Evolutionary conservation across 768 basidiomycete genomes (phyloP).

Genomic region (Lanmaoa rubissima): DNA sequence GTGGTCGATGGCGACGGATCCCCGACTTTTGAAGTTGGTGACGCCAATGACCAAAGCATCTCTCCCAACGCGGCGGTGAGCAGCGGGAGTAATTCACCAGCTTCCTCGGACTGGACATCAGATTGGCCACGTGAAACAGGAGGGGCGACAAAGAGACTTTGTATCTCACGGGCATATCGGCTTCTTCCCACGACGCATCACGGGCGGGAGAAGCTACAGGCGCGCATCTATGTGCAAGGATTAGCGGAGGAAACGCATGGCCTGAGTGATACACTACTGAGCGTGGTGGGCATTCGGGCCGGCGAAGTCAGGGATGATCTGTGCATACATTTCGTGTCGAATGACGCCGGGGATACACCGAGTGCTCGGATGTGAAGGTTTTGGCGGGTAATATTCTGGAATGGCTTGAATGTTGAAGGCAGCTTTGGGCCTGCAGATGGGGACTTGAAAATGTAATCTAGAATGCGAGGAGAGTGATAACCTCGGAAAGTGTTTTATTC

Average conservation of each 20-base stretch:
- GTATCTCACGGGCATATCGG: slow-evolving; percentile 43
- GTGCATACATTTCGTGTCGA: slow-evolving; percentile 8
- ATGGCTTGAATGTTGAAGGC: neutral
- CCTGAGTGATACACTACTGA: slow-evolving; percentile 46
- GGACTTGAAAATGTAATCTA: neutral
- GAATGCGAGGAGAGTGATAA: neutral
- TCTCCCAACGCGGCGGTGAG: neutral
- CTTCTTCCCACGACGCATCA: slow-evolving; percentile 32
- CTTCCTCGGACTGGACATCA: slow-evolving; percentile 18
- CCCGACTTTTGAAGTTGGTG: slow-evolving; percentile 5
- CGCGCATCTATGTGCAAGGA: slow-evolving; percentile 38
- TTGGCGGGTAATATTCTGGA: neutral
- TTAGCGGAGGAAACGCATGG: slow-evolving; percentile 39
- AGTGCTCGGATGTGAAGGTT: slow-evolving; percentile 9
- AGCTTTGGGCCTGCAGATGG: neutral
- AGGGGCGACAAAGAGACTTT: slow-evolving; percentile 11
- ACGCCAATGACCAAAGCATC: neutral
- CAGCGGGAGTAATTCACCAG: slow-evolving; percentile 11
- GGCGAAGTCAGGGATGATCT: slow-evolving; percentile 46
- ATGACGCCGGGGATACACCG: neutral
- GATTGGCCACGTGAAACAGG: slow-evolving; percentile 22
- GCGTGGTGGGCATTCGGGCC: slow-evolving; percentile 42
- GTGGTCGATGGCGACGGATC: neutral
- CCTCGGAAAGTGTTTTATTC: neutral
- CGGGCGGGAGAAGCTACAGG: slow-evolving; percentile 9